Evolutionary conservation across 2,329 filamentous ascomycete genomes (phyloP).

Genomic region (Rhytidhysteron rufulum): DNA sequence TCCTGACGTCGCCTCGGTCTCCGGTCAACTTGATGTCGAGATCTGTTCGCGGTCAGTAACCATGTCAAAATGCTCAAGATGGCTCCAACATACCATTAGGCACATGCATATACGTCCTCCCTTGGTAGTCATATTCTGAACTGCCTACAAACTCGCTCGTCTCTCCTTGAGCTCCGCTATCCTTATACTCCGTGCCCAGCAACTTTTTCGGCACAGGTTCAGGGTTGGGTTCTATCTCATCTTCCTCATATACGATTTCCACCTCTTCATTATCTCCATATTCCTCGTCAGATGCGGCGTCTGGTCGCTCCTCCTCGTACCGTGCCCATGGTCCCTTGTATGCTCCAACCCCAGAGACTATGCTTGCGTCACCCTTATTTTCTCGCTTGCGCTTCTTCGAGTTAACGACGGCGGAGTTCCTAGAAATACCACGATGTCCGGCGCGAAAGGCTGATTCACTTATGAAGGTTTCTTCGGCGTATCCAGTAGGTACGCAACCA

Average conservation of each 20-base stretch:
- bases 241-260: conserved; percentile 71
- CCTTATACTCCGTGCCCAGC: conserved; percentile 53
- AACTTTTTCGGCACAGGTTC: conserved; percentile 56
- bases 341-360: conserved; percentile 80
- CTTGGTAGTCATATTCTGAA: conserved; percentile 86
- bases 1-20: conserved; percentile 74
- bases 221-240: conserved; percentile 60
- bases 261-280: conserved; percentile 64
- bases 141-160: conserved; percentile 83
- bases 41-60: conserved; percentile 17
- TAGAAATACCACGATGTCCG: conserved; percentile 76
- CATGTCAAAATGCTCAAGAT: neutral
- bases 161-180: conserved; percentile 54
- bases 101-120: conserved; percentile 95
- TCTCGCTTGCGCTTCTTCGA: conserved; percentile 79
- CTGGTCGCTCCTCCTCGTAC: conserved; percentile 71
- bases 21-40: conserved; percentile 59
- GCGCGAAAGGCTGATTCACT: conserved; percentile 87
- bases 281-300: conserved; percentile 60
- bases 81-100: conserved; percentile 54
- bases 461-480: conserved; percentile 81
- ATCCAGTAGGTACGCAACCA: conserved; percentile 63
- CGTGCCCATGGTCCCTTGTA: conserved; percentile 95
- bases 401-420: conserved; percentile 48
- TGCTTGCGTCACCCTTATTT: conserved; percentile 74